Evolutionary conservation across 2,329 filamentous ascomycete species (phyloP), one percentile per base, ranked within the genome.

Genomic region (Pseudonectria buxi): DNA sequence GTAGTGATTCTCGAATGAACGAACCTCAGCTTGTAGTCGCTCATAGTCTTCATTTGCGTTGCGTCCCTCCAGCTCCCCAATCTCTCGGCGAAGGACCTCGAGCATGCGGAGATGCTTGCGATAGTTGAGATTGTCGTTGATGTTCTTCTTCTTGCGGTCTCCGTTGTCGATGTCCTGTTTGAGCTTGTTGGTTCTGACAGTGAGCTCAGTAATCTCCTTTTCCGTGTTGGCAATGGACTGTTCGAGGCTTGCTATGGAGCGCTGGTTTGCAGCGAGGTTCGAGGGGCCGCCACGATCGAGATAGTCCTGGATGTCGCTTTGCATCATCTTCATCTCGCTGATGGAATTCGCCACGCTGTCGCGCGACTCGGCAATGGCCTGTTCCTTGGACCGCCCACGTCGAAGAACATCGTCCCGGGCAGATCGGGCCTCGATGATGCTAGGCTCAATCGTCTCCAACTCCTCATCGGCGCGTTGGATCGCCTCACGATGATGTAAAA

Each of bases 121-220:
- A 57, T 88, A 95, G 43, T 81, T 81, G 33, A 96, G 67, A 51
- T 98, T 98, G 57, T 96, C 88, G 14, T 71, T 72, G 49, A 98
- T 95, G 45, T 86, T 88, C 50, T 86, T 83, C 63, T 88, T 90
- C 37, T 81, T 89, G 39, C 81, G 78, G 45, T 89, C 84, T 37
- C 86, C 84, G 52, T 88, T 86, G 49, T 80, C 78, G 33, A 89
- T 74, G 34, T 87, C 81, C 32, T 84, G 76, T 45, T 83, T 83
- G 33, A 95, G 72, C 48, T 81, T 80, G 60, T 94, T 92, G 41
- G 86, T 78, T 36, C 83, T 75, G 15, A 74, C 69, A 3, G 80
- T 82, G 34, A 92, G 65, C 30, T 78, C 67, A 10, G 65, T 65
- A 53, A 86, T 78, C 45, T 92, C 83, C 13, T 66, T 67, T 50